Evolutionary conservation across 1,139 yeast species (phyloP).

Genomic region (Protomyces arabidopsidicola): DNA sequence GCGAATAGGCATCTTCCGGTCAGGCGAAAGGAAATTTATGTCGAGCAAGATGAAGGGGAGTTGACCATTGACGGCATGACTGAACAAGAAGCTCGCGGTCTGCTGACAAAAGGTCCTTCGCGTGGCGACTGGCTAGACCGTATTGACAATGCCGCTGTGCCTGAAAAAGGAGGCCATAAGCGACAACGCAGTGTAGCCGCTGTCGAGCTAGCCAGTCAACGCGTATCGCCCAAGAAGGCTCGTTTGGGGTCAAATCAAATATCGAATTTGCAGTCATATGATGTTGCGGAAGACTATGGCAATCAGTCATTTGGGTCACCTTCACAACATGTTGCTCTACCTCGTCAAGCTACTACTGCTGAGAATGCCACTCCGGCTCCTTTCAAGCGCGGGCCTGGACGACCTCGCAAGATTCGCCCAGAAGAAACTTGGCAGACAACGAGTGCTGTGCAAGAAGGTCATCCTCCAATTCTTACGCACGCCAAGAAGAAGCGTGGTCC

Average conservation of each 20-base stretch:
- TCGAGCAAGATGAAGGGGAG: background rate
- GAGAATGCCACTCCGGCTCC: background rate
- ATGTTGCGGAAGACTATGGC: background rate
- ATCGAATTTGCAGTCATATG: background rate
- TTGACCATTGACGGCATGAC: background rate
- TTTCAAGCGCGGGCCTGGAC: background rate
- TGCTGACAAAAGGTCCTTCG: background rate
- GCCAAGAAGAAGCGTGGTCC: slow-evolving; percentile 1
- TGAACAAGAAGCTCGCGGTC: background rate
- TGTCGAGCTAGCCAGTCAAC: background rate
- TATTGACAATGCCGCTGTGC: background rate
- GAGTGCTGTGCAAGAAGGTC: no score
- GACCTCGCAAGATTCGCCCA: background rate
- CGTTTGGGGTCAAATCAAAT: background rate
- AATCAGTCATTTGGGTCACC: background rate
- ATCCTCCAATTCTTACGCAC: background rate
- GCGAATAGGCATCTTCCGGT: background rate
- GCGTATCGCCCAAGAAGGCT: background rate
- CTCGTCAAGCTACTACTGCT: no score
- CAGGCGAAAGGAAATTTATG: background rate
- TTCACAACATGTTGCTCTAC: background rate
- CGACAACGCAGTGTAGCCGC: background rate
- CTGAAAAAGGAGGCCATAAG: background rate
- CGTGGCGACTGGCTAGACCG: background rate
- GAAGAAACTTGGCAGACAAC: background rate